These are phyloP conservation scores for Mycena amicta DNA, from an alignment of 768 basidiomycete species.

Conservation along the genomic window DNA sequence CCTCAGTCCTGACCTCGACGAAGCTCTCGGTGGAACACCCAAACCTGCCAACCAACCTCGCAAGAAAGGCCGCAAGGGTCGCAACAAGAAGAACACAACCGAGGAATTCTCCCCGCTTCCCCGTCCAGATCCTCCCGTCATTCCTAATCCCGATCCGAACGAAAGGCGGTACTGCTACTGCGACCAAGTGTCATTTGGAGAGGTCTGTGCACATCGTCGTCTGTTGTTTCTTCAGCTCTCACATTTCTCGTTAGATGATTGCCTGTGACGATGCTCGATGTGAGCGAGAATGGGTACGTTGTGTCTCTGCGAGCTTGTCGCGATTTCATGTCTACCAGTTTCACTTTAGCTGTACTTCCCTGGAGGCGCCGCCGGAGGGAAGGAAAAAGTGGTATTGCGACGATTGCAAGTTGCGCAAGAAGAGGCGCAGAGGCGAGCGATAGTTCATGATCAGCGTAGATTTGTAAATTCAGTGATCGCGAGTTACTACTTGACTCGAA, in stretches of 20 bases:
- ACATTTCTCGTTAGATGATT: constrained; percentile 65
- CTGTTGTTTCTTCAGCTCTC: constrained; percentile 13
- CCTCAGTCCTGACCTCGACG: constrained; percentile 43
- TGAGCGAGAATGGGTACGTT: constrained; percentile 74
- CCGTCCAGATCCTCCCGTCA: constrained; percentile 16
- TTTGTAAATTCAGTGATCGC: no score
- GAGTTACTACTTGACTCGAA: no score
- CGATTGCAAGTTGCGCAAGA: constrained; percentile 51
- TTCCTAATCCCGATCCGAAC: constrained; percentile 39
- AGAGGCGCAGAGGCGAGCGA: constrained; percentile 36
- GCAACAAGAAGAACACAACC: constrained; percentile 12
- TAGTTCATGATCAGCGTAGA: constrained; percentile 8
- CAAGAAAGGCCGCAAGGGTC: constrained; percentile 29
- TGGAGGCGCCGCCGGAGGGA: constrained; percentile 58
- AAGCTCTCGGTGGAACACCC: constrained; percentile 25
- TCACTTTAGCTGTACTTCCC: constrained; percentile 68
- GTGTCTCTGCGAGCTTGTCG: not conserved
- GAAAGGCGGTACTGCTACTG: constrained; percentile 82
- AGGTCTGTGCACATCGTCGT: constrained; percentile 47
- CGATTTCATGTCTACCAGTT: constrained; percentile 49
- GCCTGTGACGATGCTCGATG: constrained; percentile 78
- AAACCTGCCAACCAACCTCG: constrained; percentile 16
- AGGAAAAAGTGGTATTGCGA: constrained; percentile 71
- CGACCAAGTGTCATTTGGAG: constrained; percentile 76
- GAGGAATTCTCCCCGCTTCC: constrained; percentile 26